Conservation (phyloP, 108 stramenopile genomes). For the Chaetoceros muelleri region DNA sequence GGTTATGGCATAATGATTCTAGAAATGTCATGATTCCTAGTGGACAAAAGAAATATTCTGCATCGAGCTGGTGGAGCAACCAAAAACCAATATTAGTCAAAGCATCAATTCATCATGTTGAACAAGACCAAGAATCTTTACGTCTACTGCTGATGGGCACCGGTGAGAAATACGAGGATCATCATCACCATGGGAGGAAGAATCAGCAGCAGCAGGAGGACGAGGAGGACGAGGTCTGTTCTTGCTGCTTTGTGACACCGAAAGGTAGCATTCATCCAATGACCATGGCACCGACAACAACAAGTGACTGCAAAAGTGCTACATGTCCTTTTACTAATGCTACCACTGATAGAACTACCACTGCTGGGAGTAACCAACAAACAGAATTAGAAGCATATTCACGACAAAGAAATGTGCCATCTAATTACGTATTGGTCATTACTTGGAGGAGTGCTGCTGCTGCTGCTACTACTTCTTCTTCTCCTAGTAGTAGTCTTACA, state of each 20-base stretch:
- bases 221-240: too few relatives aligned
- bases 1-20: slow-evolving; percentile 72
- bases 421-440: too few relatives aligned
- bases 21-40: slow-evolving; percentile 34
- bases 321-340: slow-evolving; percentile 14
- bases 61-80: slow-evolving; percentile 23
- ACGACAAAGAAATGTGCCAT: slow-evolving; percentile 11
- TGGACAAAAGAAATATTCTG: slow-evolving; percentile 40
- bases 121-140: background rate
- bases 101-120: slow-evolving; percentile 21
- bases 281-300: slow-evolving; percentile 7
- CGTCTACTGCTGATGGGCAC: background rate
- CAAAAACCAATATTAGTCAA: slow-evolving; percentile 11
- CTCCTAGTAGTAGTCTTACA: too few relatives aligned
- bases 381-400: slow-evolving; percentile 21
- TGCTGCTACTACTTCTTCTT: too few relatives aligned
- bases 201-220: background rate
- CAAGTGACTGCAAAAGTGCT: slow-evolving; percentile 2
- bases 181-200: background rate
- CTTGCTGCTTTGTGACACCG: too few relatives aligned
- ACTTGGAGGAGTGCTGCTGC: too few relatives aligned
- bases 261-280: slow-evolving; percentile 9
- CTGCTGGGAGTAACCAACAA: slow-evolving; percentile 10
- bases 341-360: slow-evolving; percentile 5
- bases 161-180: background rate